Percentiles rank a stretch among this genome's conserved stretches.
Conservation (phyloP, 768 basidiomycete species). For the Chalciporus sphaerocephalus region DNA sequence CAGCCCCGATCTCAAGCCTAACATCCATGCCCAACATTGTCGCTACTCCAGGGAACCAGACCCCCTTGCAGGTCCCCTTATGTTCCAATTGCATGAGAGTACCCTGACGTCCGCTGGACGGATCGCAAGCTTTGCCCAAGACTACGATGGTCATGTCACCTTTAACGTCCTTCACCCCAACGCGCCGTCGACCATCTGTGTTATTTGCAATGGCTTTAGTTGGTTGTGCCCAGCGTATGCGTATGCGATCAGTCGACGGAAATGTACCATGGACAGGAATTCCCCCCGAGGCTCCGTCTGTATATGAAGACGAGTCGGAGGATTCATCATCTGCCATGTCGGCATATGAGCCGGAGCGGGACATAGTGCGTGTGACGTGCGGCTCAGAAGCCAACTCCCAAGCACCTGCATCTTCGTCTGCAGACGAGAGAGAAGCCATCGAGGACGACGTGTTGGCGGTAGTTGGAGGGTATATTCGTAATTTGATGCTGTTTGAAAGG, state of each 20-base stretch:
- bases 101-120: conserved; percentile 43
- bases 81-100: conserved; percentile 65
- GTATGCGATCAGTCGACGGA: conserved; percentile 69
- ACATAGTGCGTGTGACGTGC: conserved; percentile 56
- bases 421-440: conserved; percentile 70
- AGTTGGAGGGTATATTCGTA: conserved; percentile 68
- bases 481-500: conserved; percentile 67
- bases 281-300: conserved; percentile 50
- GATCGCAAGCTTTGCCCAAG: conserved; percentile 44
- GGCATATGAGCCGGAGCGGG: conserved; percentile 57
- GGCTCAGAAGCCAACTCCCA: conserved; percentile 82
- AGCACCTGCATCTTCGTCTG: conserved; percentile 60
- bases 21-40: conserved; percentile 78
- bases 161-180: conserved; percentile 64
- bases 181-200: conserved; percentile 56
- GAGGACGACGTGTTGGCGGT: conserved; percentile 50
- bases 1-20: conserved; percentile 61
- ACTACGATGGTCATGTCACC: conserved; percentile 63
- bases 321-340: conserved; percentile 82
- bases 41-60: conserved; percentile 83
- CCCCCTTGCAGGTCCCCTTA: conserved; percentile 65
- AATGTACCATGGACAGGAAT: conserved; percentile 75
- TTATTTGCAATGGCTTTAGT: conserved; percentile 40
- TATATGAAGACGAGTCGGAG: conserved; percentile 58
- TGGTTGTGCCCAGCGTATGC: conserved; percentile 75